Percentiles rank a stretch among this genome's conserved stretches.
Evolutionary conservation across 805 yeast genomes (phyloP).

Genomic region (Candida insectorum): DNA sequence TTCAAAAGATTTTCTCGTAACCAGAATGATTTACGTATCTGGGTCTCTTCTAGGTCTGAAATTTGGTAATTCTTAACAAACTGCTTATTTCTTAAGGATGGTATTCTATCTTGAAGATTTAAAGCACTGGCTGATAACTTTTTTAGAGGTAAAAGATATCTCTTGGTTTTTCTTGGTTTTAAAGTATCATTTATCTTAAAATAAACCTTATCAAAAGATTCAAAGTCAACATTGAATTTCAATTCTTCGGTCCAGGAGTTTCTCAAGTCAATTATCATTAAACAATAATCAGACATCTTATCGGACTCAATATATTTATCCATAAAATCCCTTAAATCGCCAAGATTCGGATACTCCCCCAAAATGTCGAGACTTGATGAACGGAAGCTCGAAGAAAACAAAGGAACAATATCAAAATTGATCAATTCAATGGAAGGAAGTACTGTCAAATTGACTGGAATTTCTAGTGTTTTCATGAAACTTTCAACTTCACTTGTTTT

Average conservation of each 20-base stretch:
- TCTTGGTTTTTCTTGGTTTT: conserved; percentile 28
- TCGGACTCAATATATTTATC: conserved; percentile 1
- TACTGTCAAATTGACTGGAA: conserved; percentile 70
- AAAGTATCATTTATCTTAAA: conserved; percentile 27
- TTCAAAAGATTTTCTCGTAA: conserved; percentile 62
- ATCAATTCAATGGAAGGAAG: conserved; percentile 71
- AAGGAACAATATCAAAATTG: conserved; percentile 70
- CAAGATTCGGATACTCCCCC: conserved; percentile 3
- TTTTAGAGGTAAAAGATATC: conserved; percentile 70
- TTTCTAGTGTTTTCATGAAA: conserved; percentile 52
- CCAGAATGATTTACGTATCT: conserved; percentile 75
- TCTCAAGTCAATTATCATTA: conserved; percentile 70
- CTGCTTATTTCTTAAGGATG: conserved; percentile 69
- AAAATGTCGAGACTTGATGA: conserved; percentile 1
- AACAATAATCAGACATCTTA: conserved; percentile 47
- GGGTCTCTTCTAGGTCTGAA: conserved; percentile 52
- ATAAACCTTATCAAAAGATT: neutral
- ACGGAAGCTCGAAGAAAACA: conserved; percentile 20
- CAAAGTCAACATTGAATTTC: conserved; percentile 10
- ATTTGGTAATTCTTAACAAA: conserved; percentile 57
- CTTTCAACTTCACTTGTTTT: conserved; percentile 20
- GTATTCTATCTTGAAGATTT: conserved; percentile 53
- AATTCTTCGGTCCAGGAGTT: conserved; percentile 72
- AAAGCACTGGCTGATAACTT: conserved; percentile 45
- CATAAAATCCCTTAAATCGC: conserved; percentile 7